These are phyloP conservation scores for Solanum appendiculatum DNA, from an alignment of 257 asterid species.

Conservation along the genomic window DNA sequence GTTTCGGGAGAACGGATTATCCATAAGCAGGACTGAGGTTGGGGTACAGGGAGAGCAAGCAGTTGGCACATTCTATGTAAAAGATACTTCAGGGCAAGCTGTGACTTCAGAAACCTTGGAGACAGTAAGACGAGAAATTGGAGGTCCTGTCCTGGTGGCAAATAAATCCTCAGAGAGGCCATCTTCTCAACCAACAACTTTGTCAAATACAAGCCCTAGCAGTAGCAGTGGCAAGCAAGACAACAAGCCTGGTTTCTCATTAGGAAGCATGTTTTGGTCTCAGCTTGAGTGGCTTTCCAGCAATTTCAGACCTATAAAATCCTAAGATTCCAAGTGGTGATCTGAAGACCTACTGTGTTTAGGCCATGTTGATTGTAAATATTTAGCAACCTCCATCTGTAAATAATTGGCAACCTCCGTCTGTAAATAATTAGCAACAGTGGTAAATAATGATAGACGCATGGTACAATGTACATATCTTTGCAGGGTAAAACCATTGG, in stretches of 20 bases:
- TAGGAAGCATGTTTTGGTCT: slow-evolving; percentile 66
- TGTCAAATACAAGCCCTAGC: slow-evolving; percentile 8
- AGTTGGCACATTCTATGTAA: slow-evolving; percentile 71
- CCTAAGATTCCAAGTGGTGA: slow-evolving; percentile 9
- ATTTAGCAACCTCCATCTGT: background rate
- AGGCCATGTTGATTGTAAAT: background rate
- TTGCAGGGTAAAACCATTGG: background rate
- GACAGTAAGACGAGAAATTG: slow-evolving; percentile 46
- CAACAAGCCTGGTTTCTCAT: slow-evolving; percentile 33
- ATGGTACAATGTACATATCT: background rate
- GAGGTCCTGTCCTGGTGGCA: slow-evolving; percentile 31
- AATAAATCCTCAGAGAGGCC: slow-evolving; percentile 6
- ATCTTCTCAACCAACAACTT: slow-evolving; percentile 3
- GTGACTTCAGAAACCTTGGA: slow-evolving; percentile 41
- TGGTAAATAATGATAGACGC: background rate
- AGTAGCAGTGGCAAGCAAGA: slow-evolving; percentile 9
- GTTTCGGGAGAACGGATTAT: slow-evolving; percentile 70
- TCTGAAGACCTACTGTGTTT: background rate
- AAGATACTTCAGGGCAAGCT: slow-evolving; percentile 49
- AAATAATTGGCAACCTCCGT: background rate
- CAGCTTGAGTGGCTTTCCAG: slow-evolving; percentile 59
- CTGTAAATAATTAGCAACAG: background rate
- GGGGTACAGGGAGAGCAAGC: slow-evolving; percentile 59
- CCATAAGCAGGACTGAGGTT: slow-evolving; percentile 62
- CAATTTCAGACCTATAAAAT: slow-evolving; percentile 50